Base-by-base conservation (phyloP, 306 rosid genomes). In the Vigna unguiculata region DNA sequence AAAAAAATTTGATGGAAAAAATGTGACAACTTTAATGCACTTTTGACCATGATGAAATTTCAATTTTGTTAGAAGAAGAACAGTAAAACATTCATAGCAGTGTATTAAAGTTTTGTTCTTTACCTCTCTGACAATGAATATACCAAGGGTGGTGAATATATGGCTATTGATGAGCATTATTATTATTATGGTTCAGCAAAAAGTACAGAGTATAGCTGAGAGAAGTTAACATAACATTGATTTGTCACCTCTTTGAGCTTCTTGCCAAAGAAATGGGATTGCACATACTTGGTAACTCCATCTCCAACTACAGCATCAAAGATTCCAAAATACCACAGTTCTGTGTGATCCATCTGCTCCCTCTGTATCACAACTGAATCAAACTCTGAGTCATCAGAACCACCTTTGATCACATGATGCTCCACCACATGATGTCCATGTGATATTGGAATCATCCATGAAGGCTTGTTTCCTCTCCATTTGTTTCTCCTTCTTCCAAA, bases 371-470 rank as follows among this genome's bases (percentile, higher is more conserved):
- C 93, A 59, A 94, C 85, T 16, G 88, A 83, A 83, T 91, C 96
- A 11, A 52, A 66, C 2, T 88, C 82, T 1, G 66, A 72, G 1
- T 86, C 83, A 64, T 45, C 76, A 70, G 73, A 71, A 73, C 25
- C 73, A 58, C 51, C 79, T 17, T 48, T 55, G 65, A 64, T 43
- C 12, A 62, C 24, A 19, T 61, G 68, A 48, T 72, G 84, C 54
- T 82, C 79, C 12, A 85, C 79, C 15, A 85, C 88, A 51, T 90
- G 85, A 54, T 79, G 82, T 0, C 98, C 98, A 77, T 94, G 97
- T 22, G 89, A 81, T 36, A 94, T 82, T 68, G 98, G 96, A 76
- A 78, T 73, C 96, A 91, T 88, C 98, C 97, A 90, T 63, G 94
- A 86, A 9, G 86, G 82, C 58, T 86, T 87, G 64, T 36, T 81